Evolutionary conservation across 2,329 filamentous ascomycete species (phyloP).

Genomic region (Scedosporium aurantiacum): DNA sequence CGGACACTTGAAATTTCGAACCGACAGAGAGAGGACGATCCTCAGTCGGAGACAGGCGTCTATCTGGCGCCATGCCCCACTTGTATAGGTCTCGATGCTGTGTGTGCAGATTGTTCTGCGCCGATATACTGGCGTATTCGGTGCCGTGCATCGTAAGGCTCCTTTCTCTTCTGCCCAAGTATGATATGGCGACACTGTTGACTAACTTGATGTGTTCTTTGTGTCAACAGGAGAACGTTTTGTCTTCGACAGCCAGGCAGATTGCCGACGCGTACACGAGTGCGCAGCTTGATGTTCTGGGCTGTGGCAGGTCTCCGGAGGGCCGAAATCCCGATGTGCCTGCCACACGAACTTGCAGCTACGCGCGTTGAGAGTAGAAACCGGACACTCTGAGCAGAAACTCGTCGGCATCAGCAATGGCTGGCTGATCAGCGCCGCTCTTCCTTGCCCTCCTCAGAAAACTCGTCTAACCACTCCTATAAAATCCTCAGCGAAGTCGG

Average conservation of each 20-base stretch:
- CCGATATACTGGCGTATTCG: background rate
- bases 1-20: background rate
- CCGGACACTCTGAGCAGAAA: background rate
- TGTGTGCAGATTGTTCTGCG: background rate
- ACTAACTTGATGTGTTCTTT: background rate
- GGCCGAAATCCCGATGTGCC: background rate
- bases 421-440: too few species aligned
- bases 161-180: background rate
- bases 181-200: background rate
- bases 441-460: too few species aligned
- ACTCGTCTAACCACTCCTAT: too few species aligned
- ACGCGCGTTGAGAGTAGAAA: background rate
- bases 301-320: background rate
- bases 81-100: background rate
- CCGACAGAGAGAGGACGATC: background rate
- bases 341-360: background rate
- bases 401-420: too few species aligned
- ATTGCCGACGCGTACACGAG: background rate
- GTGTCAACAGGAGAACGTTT: background rate
- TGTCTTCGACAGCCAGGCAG: background rate
- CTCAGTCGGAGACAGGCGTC: background rate
- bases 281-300: background rate
- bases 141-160: background rate
- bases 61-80: background rate
- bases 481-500: too few species aligned